Percentiles rank a stretch among this genome's conserved stretches.
phyloP scores from a whole-genome alignment of 148 eudicot species.

The Amaranthus hypochondriacus region DNA sequence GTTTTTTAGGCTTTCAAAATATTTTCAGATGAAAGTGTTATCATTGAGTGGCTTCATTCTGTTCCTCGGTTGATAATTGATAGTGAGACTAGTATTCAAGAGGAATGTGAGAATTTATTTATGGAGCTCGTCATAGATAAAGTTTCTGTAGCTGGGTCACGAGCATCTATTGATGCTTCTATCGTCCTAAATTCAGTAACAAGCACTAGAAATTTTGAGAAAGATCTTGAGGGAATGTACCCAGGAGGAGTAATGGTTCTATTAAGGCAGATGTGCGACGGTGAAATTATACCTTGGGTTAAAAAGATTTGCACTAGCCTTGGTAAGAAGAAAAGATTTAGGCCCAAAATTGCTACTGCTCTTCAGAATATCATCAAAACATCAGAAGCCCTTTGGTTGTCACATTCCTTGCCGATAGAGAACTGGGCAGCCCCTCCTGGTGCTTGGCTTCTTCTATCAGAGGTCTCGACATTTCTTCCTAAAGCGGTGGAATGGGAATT shows the following conservation, averaged over 20 bases:
- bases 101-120: constrained; percentile 86
- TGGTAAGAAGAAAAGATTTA: constrained; percentile 76
- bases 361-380: constrained; percentile 72
- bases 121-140: constrained; percentile 74
- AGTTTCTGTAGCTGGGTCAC: constrained; percentile 57
- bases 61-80: constrained; percentile 79
- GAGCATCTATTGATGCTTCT: constrained; percentile 14
- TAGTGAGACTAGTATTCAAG: constrained; percentile 93
- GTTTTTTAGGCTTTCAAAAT: constrained; percentile 69
- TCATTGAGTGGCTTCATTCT: constrained; percentile 88
- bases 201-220: constrained; percentile 27
- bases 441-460: constrained; percentile 86
- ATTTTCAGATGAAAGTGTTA: constrained; percentile 48
- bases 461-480: constrained; percentile 68
- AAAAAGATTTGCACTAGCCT: constrained; percentile 76
- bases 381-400: constrained; percentile 74
- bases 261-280: constrained; percentile 63
- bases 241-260: constrained; percentile 64
- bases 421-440: constrained; percentile 98
- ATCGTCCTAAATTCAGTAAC: constrained; percentile 20
- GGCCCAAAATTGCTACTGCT: constrained; percentile 54
- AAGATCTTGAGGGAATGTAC: constrained; percentile 36
- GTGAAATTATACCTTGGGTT: constrained; percentile 89
- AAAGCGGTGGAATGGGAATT: constrained; percentile 86
- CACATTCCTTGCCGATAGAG: constrained; percentile 62